Base-by-base conservation (phyloP, 2,329 filamentous ascomycete species). In the Nigrospora oryzae region DNA sequence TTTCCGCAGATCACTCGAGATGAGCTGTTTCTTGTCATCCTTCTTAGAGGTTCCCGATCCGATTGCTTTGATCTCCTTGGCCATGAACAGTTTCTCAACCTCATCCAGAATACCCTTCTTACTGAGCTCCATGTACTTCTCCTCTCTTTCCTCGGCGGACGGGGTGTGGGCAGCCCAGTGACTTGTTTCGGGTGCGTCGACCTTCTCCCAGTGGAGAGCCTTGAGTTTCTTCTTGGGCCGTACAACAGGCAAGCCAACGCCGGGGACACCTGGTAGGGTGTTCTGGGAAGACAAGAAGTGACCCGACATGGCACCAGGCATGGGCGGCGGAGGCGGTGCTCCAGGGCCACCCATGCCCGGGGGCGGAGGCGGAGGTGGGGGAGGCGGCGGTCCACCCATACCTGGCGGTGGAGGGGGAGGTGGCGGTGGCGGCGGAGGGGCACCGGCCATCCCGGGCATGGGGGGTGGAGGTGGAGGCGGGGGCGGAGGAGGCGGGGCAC, bases 191-290 rank as follows among this genome's bases (percentile, higher is more conserved):
- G 89, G 87, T 43, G 86, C 79, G 65, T 98, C 93, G 44, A 98
- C 89, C 73, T 97, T 97, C 68, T 98, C 93, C 91, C 93, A 97
- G 70, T 98, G 93, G 54, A 98, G 76, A 47, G 91, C 91, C 80
- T 98, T 98, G 65, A 98, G 88, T 75, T 97, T 98, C 81, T 95
- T 97, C 79, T 96, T 97, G 17, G 93, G 89, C 55, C 91, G 76
- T 43, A 89, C 87, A 49, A 89, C 86, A 33, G 88, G 84, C 56
- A 95, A 68, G 37, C 84, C 81, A 53, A 88, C 73, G 8, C 79
- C 77, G 17, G 80, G 68, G 13, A 74, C 60, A 5, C 74, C 62
- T 16, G 70, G 67, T 49, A 78, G 76, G 46, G 72, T 71, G 31
- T 75, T 72, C 52, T 79, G 73, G 51, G 83, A 78, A 40, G 82